A percentile compares a stretch with the other conserved stretches of the same genome.
Evolutionary conservation across 768 basidiomycete genomes (phyloP).

Genomic region (Arthromyces matolae): DNA sequence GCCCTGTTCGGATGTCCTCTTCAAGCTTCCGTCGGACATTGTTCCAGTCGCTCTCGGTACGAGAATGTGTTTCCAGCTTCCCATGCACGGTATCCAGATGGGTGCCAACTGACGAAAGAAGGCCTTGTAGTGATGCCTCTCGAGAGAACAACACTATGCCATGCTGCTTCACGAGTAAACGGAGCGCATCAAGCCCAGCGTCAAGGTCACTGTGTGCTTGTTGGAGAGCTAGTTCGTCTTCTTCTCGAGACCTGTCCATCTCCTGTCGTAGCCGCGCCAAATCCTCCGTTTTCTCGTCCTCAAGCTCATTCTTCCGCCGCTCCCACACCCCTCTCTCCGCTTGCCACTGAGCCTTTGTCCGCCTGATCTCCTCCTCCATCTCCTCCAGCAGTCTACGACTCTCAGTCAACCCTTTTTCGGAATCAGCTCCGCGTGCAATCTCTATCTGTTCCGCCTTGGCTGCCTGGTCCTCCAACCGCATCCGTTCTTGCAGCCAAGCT

Average conservation of each 20-base stretch:
- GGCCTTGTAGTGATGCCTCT: constrained; percentile 46
- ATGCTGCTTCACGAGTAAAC: constrained; percentile 51
- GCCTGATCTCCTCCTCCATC: constrained; percentile 35
- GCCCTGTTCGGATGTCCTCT: constrained; percentile 42
- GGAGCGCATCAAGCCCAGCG: constrained; percentile 43
- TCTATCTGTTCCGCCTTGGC: constrained; percentile 38
- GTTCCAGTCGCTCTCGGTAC: constrained; percentile 49
- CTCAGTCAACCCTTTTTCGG: constrained; percentile 36
- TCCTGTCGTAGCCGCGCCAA: constrained; percentile 45
- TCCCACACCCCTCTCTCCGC: constrained; percentile 49
- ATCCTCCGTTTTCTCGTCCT: constrained; percentile 48
- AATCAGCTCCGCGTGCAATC: constrained; percentile 33
- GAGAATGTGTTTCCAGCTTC: constrained; percentile 39
- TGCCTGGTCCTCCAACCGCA: constrained; percentile 37
- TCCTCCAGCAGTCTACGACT: constrained; percentile 35
- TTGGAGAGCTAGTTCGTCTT: constrained; percentile 34
- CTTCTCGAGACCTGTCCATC: constrained; percentile 39
- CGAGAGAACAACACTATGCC: constrained; percentile 51
- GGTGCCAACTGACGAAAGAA: constrained; percentile 44
- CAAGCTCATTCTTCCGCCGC: constrained; percentile 42
- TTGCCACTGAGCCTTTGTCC: constrained; percentile 37
- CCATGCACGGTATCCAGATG: constrained; percentile 50
- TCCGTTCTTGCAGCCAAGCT: constrained; percentile 48
- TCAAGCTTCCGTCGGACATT: constrained; percentile 40
- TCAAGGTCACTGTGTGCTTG: constrained; percentile 48